These are phyloP conservation scores for Apophysomyces elegans DNA, from an alignment of 371 early-diverging fungal species.

Conservation along the genomic window DNA sequence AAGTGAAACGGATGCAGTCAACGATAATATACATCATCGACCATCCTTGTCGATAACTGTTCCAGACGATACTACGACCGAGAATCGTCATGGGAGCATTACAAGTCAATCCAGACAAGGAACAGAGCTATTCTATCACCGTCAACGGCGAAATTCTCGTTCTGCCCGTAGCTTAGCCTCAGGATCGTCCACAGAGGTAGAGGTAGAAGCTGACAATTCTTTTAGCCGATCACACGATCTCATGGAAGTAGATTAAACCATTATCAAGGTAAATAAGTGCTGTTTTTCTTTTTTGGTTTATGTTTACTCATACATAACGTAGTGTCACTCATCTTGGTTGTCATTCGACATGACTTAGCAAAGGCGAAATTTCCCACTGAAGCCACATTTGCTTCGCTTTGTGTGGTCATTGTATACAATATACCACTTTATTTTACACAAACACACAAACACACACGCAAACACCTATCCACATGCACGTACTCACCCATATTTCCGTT, in stretches of 20 bases:
- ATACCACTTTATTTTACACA: not conserved
- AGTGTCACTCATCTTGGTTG: not conserved
- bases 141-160: slow-evolving; percentile 27
- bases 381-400: slow-evolving; percentile 2
- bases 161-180: slow-evolving; percentile 28
- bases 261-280: not conserved
- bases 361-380: not conserved
- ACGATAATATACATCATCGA: not conserved
- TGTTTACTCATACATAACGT: not conserved
- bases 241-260: slow-evolving; percentile 25
- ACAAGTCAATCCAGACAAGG: slow-evolving; percentile 9
- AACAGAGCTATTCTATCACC: slow-evolving; percentile 11
- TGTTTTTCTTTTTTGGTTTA: not conserved
- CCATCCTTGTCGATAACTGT: slow-evolving; percentile 5
- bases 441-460: too few relatives aligned
- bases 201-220: slow-evolving; percentile 23
- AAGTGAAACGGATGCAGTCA: slow-evolving; percentile 4
- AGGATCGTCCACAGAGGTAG: slow-evolving; percentile 33
- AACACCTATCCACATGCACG: too few relatives aligned
- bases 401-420: slow-evolving; percentile 11
- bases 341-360: slow-evolving; percentile 8
- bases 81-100: not conserved
- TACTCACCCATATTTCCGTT: not conserved
- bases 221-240: slow-evolving; percentile 20
- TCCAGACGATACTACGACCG: slow-evolving; percentile 1